These are phyloP conservation scores for Mycena metata DNA, from an alignment of 768 basidiomycete species.

Conservation along the genomic window DNA sequence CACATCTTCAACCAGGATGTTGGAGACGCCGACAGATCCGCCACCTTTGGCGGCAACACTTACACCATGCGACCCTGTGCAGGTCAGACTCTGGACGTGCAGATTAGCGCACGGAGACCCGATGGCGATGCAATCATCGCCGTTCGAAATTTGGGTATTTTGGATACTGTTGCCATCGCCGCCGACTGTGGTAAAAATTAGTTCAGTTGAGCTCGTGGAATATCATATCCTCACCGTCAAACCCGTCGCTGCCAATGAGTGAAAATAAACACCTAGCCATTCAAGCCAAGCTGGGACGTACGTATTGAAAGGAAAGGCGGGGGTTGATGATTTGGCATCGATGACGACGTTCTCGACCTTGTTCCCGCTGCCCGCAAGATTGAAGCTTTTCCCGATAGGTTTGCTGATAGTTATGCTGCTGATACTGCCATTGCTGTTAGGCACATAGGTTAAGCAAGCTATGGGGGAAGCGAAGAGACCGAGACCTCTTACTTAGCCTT, in stretches of 20 bases:
- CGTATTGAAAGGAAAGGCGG: slow-evolving; percentile 38
- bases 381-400: slow-evolving; percentile 38
- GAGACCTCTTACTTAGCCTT: slow-evolving; percentile 26
- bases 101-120: slow-evolving; percentile 35
- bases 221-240: slow-evolving; percentile 15
- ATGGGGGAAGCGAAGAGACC: not conserved
- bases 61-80: slow-evolving; percentile 35
- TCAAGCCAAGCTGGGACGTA: not conserved
- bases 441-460: not conserved
- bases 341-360: slow-evolving; percentile 25
- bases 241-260: slow-evolving; percentile 16
- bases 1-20: slow-evolving; percentile 34
- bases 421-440: slow-evolving; percentile 33
- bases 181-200: slow-evolving; percentile 12
- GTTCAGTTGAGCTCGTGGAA: not conserved
- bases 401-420: slow-evolving; percentile 33
- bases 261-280: not conserved
- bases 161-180: slow-evolving; percentile 35
- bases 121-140: slow-evolving; percentile 34
- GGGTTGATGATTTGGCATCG: slow-evolving; percentile 25
- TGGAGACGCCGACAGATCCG: slow-evolving; percentile 29
- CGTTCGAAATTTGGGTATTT: slow-evolving; percentile 26
- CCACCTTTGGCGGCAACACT: slow-evolving; percentile 36
- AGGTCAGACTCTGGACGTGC: slow-evolving; percentile 26
- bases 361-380: slow-evolving; percentile 35